A percentile compares a stretch with the other conserved stretches of the same genome.
These are phyloP conservation scores for Amanita exitialis DNA, from an alignment of 768 basidiomycete genomes.

Conservation along the genomic window DNA sequence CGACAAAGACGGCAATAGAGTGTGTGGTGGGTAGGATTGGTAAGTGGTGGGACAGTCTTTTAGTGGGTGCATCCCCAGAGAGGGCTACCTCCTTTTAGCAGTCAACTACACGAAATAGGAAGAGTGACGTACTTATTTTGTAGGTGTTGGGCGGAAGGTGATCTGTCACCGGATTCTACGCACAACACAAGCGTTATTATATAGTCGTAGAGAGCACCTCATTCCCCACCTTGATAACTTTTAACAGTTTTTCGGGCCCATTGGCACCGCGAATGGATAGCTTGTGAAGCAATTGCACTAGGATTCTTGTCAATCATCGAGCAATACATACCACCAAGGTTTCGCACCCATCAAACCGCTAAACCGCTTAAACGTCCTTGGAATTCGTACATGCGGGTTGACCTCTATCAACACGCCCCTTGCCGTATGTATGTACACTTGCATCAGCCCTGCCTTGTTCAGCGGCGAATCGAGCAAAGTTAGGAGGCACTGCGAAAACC, in stretches of 20 bases:
- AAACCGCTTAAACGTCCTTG: slow-evolving; percentile 97
- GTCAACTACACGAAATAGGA: slow-evolving; percentile 1
- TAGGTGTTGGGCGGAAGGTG: slow-evolving; percentile 92
- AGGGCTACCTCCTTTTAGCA: slow-evolving; percentile 42
- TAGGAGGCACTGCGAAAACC: slow-evolving; percentile 64
- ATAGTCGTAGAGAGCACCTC: not conserved
- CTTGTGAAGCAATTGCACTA: slow-evolving; percentile 95
- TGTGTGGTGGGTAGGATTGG: slow-evolving; percentile 82
- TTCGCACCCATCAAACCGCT: slow-evolving; percentile 93
- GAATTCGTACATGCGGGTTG: slow-evolving; percentile 95
- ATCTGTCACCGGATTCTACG: slow-evolving; percentile 85
- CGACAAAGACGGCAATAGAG: slow-evolving; percentile 90
- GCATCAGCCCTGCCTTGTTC: slow-evolving; percentile 93
- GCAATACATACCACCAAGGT: not conserved
- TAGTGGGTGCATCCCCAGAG: slow-evolving; percentile 81
- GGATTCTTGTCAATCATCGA: not conserved
- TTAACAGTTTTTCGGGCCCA: slow-evolving; percentile 92
- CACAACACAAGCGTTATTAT: not conserved
- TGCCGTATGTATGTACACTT: slow-evolving; percentile 97
- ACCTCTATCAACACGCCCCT: slow-evolving; percentile 96
- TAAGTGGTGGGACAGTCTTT: slow-evolving; percentile 75
- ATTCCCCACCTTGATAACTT: slow-evolving; percentile 80
- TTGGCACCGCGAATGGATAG: slow-evolving; percentile 93
- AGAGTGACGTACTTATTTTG: slow-evolving; percentile 69
- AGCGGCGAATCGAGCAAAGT: slow-evolving; percentile 95